Conservation (phyloP, 257 asterid genomes). For the Solanum acaule region DNA sequence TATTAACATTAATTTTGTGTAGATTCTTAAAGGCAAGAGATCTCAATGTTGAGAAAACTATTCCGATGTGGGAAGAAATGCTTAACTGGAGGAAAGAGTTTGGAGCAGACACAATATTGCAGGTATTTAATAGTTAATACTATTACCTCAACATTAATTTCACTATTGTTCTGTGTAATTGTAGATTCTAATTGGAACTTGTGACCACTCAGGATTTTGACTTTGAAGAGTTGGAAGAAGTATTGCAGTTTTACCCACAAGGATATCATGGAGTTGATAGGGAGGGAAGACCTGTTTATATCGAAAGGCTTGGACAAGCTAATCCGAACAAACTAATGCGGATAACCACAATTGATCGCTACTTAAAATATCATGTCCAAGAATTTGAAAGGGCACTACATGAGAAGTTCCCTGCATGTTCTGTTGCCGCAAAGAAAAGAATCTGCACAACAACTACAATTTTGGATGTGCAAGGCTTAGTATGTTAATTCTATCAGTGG, state of each 20-base stretch:
- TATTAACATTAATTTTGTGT: constrained; percentile 3
- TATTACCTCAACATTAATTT: not conserved
- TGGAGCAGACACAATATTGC: constrained; percentile 83
- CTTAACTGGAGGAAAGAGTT: constrained; percentile 83
- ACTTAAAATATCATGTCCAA: constrained; percentile 82
- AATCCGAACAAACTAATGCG: constrained; percentile 72
- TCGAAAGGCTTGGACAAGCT: constrained; percentile 93
- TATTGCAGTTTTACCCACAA: constrained; percentile 84
- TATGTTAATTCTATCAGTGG: constrained; percentile 23
- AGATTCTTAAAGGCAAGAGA: constrained; percentile 93
- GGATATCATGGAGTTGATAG: constrained; percentile 98
- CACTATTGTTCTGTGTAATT: not conserved
- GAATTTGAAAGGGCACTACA: constrained; percentile 82
- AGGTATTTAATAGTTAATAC: constrained; percentile 45
- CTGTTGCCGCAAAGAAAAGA: constrained; percentile 76
- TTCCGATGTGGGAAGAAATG: constrained; percentile 95
- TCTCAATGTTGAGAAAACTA: constrained; percentile 50
- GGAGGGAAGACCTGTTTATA: constrained; percentile 95
- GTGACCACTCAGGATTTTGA: constrained; percentile 52
- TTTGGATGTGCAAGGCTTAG: constrained; percentile 96
- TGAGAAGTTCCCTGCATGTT: constrained; percentile 93
- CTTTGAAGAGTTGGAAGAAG: constrained; percentile 81
- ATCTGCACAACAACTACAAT: constrained; percentile 79
- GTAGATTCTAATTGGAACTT: not conserved
- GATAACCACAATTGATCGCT: constrained; percentile 71